Conservation (phyloP, 2,329 filamentous ascomycete species). For the Lizonia empirigonia region DNA sequence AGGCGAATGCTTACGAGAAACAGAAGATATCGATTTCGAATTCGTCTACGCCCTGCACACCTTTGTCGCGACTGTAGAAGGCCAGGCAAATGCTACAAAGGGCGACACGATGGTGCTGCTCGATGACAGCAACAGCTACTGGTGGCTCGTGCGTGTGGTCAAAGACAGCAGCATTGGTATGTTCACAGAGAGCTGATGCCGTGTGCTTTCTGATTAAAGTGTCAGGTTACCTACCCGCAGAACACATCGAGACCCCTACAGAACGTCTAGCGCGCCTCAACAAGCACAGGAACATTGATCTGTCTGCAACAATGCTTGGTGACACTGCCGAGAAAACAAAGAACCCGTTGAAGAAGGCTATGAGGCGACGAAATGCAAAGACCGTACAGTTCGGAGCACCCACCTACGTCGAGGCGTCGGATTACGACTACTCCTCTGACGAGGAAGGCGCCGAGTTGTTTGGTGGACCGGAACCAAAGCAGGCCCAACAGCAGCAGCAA, state of each 20-base stretch:
- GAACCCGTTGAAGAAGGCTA: conserved; percentile 81
- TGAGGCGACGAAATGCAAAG: conserved; percentile 81
- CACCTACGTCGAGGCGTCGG: conserved; percentile 86
- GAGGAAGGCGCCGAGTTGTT: conserved; percentile 64
- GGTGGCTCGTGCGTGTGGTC: conserved; percentile 97
- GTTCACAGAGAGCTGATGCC: conserved; percentile 21
- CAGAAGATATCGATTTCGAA: conserved; percentile 99
- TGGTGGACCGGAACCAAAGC: conserved; percentile 43
- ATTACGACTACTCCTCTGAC: conserved; percentile 81
- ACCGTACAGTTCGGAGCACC: conserved; percentile 84
- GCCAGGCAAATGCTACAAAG: conserved; percentile 97
- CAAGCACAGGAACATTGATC: conserved; percentile 96
- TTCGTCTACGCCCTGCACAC: conserved; percentile 98
- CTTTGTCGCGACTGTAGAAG: conserved; percentile 96
- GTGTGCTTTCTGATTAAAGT: conserved; percentile 3
- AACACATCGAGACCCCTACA: conserved; percentile 97
- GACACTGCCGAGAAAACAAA: conserved; percentile 80
- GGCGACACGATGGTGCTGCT: conserved; percentile 98
- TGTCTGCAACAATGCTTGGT: conserved; percentile 73
- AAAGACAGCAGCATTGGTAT: conserved; percentile 93
- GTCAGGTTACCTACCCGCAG: conserved; percentile 91
- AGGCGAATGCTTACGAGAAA: conserved; percentile 82
- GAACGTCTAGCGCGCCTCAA: conserved; percentile 92
- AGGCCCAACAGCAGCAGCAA: conserved; percentile 30
- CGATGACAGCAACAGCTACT: conserved; percentile 99